Percentiles rank a stretch among this genome's conserved stretches.
phyloP scores from a whole-genome alignment of 495 filamentous ascomycete species.

The Xylaria nigripes region DNA sequence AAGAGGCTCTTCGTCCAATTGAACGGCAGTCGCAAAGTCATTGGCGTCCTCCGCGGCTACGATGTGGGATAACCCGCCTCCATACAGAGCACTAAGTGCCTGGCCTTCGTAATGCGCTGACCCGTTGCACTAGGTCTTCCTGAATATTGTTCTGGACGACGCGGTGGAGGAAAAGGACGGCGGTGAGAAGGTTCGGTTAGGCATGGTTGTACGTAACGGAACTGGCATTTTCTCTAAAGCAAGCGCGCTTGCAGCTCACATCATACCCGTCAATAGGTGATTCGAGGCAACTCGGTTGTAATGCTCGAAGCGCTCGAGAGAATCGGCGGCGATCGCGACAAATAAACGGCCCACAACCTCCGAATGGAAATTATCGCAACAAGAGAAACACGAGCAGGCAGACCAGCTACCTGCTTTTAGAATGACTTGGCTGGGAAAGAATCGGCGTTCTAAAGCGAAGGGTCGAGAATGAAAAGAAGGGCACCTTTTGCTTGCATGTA shows the following conservation, averaged over 20 bases:
- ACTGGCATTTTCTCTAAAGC: background rate
- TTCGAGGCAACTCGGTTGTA: slow-evolving; percentile 90
- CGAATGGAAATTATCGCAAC: no score
- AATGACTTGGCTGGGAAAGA: slow-evolving; percentile 5
- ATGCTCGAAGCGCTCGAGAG: slow-evolving; percentile 78
- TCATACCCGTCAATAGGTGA: slow-evolving; percentile 38
- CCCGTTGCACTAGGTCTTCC: slow-evolving; percentile 65
- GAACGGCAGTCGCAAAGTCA: slow-evolving; percentile 95
- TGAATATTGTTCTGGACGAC: slow-evolving; percentile 96
- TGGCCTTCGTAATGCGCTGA: background rate
- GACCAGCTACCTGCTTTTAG: background rate
- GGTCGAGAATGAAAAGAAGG: no score
- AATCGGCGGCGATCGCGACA: slow-evolving; percentile 43
- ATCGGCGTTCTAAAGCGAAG: no score
- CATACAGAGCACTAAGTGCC: background rate
- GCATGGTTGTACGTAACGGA: slow-evolving; percentile 71
- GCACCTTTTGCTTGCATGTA: no score
- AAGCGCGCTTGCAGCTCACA: background rate
- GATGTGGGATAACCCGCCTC: slow-evolving; percentile 61
- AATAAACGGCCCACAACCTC: slow-evolving; percentile 13
- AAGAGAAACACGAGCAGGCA: background rate
- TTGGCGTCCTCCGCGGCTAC: slow-evolving; percentile 88
- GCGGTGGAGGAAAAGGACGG: slow-evolving; percentile 93
- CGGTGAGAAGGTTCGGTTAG: slow-evolving; percentile 82
- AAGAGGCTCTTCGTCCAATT: slow-evolving; percentile 96